Evolutionary conservation across 2,329 filamentous ascomycete species (phyloP), one percentile per base, ranked within the genome.

Genomic region (Fonsecaea monophora): DNA sequence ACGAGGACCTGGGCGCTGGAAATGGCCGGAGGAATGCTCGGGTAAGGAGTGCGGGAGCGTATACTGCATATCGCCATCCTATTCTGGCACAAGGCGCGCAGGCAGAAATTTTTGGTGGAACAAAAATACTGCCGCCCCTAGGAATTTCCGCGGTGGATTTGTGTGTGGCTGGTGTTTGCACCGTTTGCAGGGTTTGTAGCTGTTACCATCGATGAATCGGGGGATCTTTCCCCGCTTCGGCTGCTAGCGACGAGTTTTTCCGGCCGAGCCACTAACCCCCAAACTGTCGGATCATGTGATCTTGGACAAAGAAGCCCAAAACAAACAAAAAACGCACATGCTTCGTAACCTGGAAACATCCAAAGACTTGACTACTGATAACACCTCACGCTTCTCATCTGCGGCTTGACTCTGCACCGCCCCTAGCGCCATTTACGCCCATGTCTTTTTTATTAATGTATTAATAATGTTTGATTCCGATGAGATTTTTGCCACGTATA

Each of bases 381-480:
- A 34, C 53, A 55, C 2, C 50, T 54, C 50, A 15, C 9, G 21
- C 13, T 35, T 13, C 30, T 40, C 56, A 18, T 21, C 38, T 25
- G 21, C 37, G 45, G 18, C 56, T 18, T 59, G 13, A 38, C 21
- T 61, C 53, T 30, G 37, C 12, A 30, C 38, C 32, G 30, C 25
- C 32, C 34, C 30, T 34, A 30, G 18, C 3, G 25, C 12, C 32
- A 12, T 57, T 58, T 35, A 40, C 53, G 61, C 61, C 32, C 25
- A 25, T 25, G 25, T 25, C 25, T 18, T 42, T 53, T 35, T 59
- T 53, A 15, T 21, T 48, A 32, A 50, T 55, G 48, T 34, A 65
- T 65, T 65, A 59, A 38, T 59, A 64, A 64, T 64, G 62, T 25
- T 45, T 45, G 38, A 54, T 40, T 53, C 35, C n/a, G 42, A 35